Evolutionary conservation across 2,329 filamentous ascomycete species (phyloP), one percentile per base, ranked within the genome.

Genomic region (Penicillium sp.): DNA sequence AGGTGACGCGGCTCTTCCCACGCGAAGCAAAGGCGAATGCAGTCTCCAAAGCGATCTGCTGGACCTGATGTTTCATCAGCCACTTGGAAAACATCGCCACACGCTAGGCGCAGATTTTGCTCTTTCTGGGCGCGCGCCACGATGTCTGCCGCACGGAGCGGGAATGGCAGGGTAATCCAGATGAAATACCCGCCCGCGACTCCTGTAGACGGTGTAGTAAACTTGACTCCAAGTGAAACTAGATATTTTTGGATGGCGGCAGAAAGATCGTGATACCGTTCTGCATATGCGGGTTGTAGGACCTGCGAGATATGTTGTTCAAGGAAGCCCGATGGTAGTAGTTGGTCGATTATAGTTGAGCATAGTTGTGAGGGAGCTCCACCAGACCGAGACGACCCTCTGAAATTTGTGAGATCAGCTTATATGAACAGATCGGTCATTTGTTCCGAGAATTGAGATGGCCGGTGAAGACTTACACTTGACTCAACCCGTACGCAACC

Each of bases 161-260:
- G 50, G 57, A 69, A 57, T 0, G 86, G 85, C 4, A 95, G 70
- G 1, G 77, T 79, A 24, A 95, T 71, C 90, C 90, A 96, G 44
- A 95, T 76, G 69, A 95, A 96, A 68, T 93, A 96, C 0, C 91
- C 91, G 0, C 91, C 91, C 28, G 86, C 87, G 3, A 86, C 70
- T 3, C 75, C 68, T 31, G 75, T 44, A 5, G 58, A 47, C 8
- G 48, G 26, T n/a, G 59, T 46, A 31, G 57, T 54, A 8, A 71
- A 42, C 2, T 60, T 67, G 0, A 88, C 81, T 1, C 86, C 87
- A 0, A 88, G 74, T 0, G 87, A 86, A 0, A 79, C 65, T 1
- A 95, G 75, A 44, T 86, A 70, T 46, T 78, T 67, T 34, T 79
- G 67, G 23, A 94, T 81, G 0, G 86, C 83, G 2, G 70, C 61